These are phyloP conservation scores for Talaromyces sp. DNA, from an alignment of 2,329 filamentous ascomycete genomes.

Conservation along the genomic window DNA sequence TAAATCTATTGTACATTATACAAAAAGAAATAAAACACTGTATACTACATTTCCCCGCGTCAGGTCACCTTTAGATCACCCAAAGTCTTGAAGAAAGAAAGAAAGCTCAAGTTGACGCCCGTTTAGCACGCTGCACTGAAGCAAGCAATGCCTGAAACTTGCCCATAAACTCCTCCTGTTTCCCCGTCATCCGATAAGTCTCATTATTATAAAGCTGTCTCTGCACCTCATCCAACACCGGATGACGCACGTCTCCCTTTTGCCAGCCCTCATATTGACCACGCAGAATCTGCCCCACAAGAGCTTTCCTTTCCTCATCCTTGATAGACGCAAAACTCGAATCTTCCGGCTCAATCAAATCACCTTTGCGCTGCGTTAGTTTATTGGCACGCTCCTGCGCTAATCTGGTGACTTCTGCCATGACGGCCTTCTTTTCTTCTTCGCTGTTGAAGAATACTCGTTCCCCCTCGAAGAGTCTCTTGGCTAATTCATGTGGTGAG, in stretches of 20 bases:
- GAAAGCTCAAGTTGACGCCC: slow-evolving; percentile 8
- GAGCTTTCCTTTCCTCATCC: slow-evolving; percentile 22
- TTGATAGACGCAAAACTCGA: slow-evolving; percentile 25
- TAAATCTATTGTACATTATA: slow-evolving; percentile 1
- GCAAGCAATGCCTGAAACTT: slow-evolving; percentile 36
- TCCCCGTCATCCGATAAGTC: slow-evolving; percentile 35
- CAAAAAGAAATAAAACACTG: not conserved
- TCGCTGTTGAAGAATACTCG: slow-evolving; percentile 35
- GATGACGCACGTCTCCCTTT: slow-evolving; percentile 18
- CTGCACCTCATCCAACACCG: slow-evolving; percentile 29
- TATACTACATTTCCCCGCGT: not conserved
- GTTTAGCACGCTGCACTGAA: slow-evolving; percentile 25
- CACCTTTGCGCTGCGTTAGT: slow-evolving; percentile 33
- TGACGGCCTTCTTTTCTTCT: slow-evolving; percentile 32
- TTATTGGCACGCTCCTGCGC: slow-evolving; percentile 29
- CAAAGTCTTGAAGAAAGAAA: not conserved
- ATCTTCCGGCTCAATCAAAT: slow-evolving; percentile 32
- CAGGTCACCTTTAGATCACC: not conserved
- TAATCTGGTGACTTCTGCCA: slow-evolving; percentile 32
- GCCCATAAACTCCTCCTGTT: slow-evolving; percentile 33
- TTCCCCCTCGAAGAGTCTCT: slow-evolving; percentile 33
- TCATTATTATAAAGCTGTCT: slow-evolving; percentile 38
- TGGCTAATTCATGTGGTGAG: slow-evolving; percentile 33
- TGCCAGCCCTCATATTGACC: slow-evolving; percentile 30
- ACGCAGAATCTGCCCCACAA: slow-evolving; percentile 29